Conservation (phyloP, 2,329 filamentous ascomycete species). For the Salinomyces thailandicus region DNA sequence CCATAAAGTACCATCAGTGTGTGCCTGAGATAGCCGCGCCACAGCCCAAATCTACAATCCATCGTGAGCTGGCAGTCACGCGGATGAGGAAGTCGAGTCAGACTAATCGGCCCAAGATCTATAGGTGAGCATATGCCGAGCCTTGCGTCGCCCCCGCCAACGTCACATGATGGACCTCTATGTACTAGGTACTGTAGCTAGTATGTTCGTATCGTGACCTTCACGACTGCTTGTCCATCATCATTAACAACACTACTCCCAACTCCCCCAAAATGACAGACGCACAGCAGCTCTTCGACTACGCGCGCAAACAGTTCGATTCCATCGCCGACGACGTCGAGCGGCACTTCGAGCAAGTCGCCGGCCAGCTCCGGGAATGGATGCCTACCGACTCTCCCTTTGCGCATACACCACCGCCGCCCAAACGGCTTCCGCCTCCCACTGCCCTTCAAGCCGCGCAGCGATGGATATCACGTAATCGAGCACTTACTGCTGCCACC, state of each 20-base stretch:
- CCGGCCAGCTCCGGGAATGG: conserved; percentile 58
- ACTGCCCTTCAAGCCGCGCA: conserved; percentile 49
- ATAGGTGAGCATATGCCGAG: too few species aligned
- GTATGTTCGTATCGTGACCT: too few species aligned
- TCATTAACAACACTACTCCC: background rate
- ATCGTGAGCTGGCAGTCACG: too few species aligned
- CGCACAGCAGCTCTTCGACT: conserved; percentile 27
- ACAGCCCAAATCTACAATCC: too few species aligned
- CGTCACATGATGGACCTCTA: too few species aligned
- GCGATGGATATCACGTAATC: conserved; percentile 63
- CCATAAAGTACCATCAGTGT: too few species aligned
- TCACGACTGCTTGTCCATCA: background rate
- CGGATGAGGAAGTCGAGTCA: too few species aligned
- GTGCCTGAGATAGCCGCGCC: too few species aligned
- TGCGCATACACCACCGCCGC: conserved; percentile 37
- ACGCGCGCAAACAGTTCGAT: conserved; percentile 26
- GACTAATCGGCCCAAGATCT: too few species aligned
- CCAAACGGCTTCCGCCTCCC: conserved; percentile 31
- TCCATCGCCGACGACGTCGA: conserved; percentile 73
- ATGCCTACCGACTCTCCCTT: conserved; percentile 64
- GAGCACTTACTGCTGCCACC: conserved; percentile 60
- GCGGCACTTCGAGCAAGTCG: conserved; percentile 66
- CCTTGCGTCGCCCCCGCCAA: too few species aligned
- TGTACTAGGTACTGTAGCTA: too few species aligned
- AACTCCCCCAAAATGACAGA: conserved; percentile 22